phyloP scores from a whole-genome alignment of 139 green algal genomes.

The Marvania coccoides region DNA sequence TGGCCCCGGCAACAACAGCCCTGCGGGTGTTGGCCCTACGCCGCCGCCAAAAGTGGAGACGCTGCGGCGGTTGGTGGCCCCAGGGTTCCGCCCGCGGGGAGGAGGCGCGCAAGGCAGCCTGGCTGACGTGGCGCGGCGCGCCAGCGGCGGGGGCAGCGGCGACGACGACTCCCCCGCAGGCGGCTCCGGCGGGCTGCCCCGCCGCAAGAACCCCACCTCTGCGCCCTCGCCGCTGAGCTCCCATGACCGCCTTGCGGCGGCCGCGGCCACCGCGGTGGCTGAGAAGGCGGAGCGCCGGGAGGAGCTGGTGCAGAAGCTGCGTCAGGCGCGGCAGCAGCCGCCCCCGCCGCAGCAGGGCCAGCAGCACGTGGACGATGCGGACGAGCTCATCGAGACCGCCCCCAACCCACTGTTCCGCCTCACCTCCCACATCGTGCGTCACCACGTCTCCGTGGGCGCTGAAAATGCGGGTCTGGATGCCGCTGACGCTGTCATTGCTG shows the following conservation, averaged over 20 bases:
- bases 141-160: too few relatives aligned
- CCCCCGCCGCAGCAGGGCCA: background rate
- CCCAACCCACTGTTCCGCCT: background rate
- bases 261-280: background rate
- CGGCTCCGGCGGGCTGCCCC: background rate
- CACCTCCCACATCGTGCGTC: background rate
- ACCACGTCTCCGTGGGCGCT: background rate
- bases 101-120: background rate
- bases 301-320: background rate
- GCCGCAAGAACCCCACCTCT: background rate
- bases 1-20: too few relatives aligned
- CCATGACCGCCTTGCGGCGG: background rate
- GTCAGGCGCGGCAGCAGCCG: background rate
- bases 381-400: background rate
- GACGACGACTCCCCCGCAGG: too few relatives aligned
- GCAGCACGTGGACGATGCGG: background rate
- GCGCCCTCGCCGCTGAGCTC: background rate
- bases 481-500: background rate
- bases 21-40: too few relatives aligned
- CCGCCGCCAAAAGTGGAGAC: background rate
- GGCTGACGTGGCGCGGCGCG: background rate
- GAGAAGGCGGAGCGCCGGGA: background rate
- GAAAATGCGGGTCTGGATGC: background rate
- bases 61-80: background rate
- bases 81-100: background rate